Conservation (phyloP, 2,329 filamentous ascomycete genomes). For the Calonectria leucothoes region DNA sequence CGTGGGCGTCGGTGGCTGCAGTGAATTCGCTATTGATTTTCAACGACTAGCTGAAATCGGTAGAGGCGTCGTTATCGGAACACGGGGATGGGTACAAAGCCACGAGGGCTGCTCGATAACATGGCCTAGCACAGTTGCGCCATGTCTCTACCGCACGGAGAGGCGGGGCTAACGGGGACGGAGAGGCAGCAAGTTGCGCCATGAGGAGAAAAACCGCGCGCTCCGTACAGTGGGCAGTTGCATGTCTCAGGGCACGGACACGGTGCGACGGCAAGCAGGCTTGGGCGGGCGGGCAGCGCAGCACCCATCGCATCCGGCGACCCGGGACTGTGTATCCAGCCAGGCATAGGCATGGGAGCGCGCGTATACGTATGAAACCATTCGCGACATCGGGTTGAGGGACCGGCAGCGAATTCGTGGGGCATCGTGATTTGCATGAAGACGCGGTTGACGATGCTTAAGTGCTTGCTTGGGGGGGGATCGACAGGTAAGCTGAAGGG, state of each 20-base stretch:
- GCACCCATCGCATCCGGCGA: neutral
- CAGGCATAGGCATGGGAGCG: neutral
- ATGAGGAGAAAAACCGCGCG: conserved; percentile 1
- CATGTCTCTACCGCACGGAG: conserved; percentile 7
- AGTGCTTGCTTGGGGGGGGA: conserved; percentile 4
- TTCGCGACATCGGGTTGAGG: neutral
- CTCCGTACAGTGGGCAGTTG: conserved; percentile 4
- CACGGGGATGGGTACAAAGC: neutral
- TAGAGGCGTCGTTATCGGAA: conserved; percentile 5
- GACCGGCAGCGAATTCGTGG: neutral
- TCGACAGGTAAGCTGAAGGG: conserved; percentile 3
- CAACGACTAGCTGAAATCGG: conserved; percentile 1
- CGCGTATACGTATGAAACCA: neutral
- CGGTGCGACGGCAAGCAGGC: conserved; percentile 2
- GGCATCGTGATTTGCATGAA: conserved; percentile 10
- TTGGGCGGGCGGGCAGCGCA: neutral
- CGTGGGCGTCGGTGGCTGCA: neutral
- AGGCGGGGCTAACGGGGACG: conserved; percentile 6
- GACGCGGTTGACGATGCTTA: conserved; percentile 3
- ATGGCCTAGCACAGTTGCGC: neutral
- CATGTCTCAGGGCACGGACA: conserved; percentile 4
- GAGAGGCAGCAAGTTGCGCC: neutral
- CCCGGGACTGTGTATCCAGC: neutral
- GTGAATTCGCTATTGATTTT: neutral
- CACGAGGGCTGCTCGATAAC: neutral